A percentile compares a stretch with the other conserved stretches of the same genome.
These are phyloP conservation scores for Tuber borchii DNA, from an alignment of 495 filamentous ascomycete species.

Conservation along the genomic window DNA sequence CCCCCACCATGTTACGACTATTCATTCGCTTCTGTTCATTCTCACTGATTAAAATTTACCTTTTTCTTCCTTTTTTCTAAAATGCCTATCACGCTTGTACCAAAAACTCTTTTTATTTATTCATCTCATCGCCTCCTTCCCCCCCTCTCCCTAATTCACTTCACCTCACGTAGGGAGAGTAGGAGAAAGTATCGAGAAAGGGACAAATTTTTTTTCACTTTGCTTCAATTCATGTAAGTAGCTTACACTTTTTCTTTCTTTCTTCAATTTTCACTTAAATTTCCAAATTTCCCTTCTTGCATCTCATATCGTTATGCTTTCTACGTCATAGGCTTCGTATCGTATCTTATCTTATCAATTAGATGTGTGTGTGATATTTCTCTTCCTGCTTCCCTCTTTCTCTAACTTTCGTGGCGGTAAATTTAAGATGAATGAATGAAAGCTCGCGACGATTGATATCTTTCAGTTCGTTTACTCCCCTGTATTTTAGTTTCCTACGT, in stretches of 20 bases:
- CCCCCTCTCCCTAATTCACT: background rate
- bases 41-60: background rate
- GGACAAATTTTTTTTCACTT: background rate
- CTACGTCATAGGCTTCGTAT: background rate
- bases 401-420: background rate
- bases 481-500: conserved; percentile 2
- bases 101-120: background rate
- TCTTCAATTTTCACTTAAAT: background rate
- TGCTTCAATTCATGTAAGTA: background rate
- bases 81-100: conserved; percentile 1
- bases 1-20: background rate
- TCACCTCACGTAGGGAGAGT: background rate
- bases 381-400: background rate
- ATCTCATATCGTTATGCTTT: background rate
- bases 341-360: conserved; percentile 1
- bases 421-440: background rate
- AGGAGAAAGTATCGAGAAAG: background rate
- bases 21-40: background rate
- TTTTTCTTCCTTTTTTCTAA: background rate
- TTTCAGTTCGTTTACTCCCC: background rate
- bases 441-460: background rate
- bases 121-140: background rate
- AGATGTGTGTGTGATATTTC: conserved; percentile 1
- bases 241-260: background rate
- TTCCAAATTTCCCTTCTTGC: background rate